Evolutionary conservation across 805 yeast genomes (phyloP).

Genomic region (Yarrowia osloensis): DNA sequence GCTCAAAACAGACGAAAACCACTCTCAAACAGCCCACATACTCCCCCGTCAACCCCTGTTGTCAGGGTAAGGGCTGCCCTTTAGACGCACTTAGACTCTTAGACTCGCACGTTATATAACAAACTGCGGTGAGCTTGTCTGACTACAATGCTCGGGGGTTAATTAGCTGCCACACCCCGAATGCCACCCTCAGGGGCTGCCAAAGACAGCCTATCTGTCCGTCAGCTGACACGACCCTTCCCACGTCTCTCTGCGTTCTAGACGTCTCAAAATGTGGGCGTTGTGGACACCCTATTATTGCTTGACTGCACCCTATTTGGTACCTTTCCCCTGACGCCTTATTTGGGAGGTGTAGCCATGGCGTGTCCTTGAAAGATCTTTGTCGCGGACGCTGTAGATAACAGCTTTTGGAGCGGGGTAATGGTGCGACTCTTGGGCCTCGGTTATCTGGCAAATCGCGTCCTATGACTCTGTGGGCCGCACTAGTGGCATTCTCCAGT

Average conservation of each 20-base stretch:
- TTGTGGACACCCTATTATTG: background rate
- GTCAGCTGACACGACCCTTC: too few species aligned
- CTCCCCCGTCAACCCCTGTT: background rate
- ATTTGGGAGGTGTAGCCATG: background rate
- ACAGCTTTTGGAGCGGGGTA: too few species aligned
- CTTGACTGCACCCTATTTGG: background rate
- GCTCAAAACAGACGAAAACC: background rate
- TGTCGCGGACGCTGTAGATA: too few species aligned
- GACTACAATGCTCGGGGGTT: too few species aligned
- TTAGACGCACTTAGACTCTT: background rate
- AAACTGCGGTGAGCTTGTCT: background rate
- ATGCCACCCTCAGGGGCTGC: too few species aligned
- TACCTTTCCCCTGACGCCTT: background rate
- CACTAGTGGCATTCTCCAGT: background rate
- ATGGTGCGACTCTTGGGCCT: too few species aligned
- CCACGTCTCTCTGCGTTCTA: too few species aligned
- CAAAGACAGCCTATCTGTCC: too few species aligned
- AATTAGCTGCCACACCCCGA: too few species aligned
- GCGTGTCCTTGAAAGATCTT: too few species aligned
- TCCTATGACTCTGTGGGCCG: background rate
- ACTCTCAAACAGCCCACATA: too few species aligned
- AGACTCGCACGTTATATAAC: background rate
- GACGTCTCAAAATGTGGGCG: too few species aligned
- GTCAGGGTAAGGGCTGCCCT: background rate
- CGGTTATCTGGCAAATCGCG: background rate